Conservation (phyloP, 768 basidiomycete species). For the Tulasnella sp. region DNA sequence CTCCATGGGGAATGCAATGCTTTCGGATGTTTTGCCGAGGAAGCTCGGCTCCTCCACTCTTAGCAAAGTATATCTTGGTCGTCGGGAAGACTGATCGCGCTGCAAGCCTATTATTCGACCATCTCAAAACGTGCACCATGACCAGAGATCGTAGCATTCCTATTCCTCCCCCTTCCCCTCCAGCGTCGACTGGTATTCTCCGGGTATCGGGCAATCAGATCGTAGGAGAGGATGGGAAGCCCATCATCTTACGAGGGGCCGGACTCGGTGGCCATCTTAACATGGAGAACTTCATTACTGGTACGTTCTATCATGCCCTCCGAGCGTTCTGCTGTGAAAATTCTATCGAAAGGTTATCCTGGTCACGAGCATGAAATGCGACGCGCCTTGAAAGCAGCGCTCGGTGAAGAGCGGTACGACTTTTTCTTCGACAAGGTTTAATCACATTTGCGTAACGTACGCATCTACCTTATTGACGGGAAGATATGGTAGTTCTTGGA, state of each 20-base stretch:
- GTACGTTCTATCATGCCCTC: neutral
- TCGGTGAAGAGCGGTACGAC: slow-evolving; percentile 64
- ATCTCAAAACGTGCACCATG: neutral
- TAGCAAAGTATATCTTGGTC: neutral
- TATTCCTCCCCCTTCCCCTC: slow-evolving; percentile 16
- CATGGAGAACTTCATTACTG: slow-evolving; percentile 63
- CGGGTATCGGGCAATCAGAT: slow-evolving; percentile 60
- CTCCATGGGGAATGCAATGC: neutral
- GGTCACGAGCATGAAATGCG: slow-evolving; percentile 82
- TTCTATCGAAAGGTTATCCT: slow-evolving; percentile 59
- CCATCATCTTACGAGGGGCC: slow-evolving; percentile 70
- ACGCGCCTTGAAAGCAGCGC: slow-evolving; percentile 62
- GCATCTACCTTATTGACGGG: neutral
- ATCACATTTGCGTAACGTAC: neutral
- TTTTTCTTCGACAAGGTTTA: slow-evolving; percentile 83
- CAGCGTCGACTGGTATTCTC: slow-evolving; percentile 34
- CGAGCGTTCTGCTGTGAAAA: neutral
- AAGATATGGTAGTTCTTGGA: slow-evolving; percentile 63
- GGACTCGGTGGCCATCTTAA: slow-evolving; percentile 87
- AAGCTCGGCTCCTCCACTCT: neutral
- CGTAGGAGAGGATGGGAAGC: slow-evolving; percentile 59
- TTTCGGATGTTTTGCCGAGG: neutral
- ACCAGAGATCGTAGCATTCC: slow-evolving; percentile 1
- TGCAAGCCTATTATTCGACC: neutral
- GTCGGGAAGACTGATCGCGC: neutral